A percentile compares a stretch with the other conserved stretches of the same genome.
These are phyloP conservation scores for Thoreauomyces humboldtii DNA, from an alignment of 192 early-diverging fungal species.

Conservation along the genomic window DNA sequence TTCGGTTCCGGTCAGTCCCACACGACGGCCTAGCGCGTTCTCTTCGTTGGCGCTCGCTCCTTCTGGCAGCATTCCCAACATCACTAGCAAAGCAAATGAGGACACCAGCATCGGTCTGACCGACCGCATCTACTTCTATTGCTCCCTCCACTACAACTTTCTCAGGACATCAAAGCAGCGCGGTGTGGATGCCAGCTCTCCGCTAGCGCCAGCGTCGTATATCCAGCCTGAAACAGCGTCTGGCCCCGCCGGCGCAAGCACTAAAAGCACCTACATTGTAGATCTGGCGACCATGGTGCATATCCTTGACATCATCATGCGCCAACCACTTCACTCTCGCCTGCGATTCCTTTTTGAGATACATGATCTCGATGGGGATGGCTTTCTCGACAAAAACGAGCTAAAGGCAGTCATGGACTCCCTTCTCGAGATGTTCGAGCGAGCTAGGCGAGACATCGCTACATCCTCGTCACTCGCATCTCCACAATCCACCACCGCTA, in stretches of 20 bases:
- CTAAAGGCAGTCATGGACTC: slow-evolving; percentile 57
- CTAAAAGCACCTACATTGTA: slow-evolving; percentile 35
- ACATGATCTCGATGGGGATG: slow-evolving; percentile 58
- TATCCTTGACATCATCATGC: slow-evolving; percentile 56
- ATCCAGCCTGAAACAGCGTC: background rate
- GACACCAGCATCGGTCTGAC: slow-evolving; percentile 40
- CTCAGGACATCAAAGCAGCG: slow-evolving; percentile 29
- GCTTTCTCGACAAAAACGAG: slow-evolving; percentile 49
- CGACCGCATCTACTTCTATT: slow-evolving; percentile 58
- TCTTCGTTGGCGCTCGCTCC: background rate
- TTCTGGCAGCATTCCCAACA: slow-evolving; percentile 7
- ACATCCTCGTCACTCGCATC: background rate
- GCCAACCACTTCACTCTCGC: slow-evolving; percentile 51
- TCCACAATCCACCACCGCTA: background rate
- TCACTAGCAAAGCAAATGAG: slow-evolving; percentile 18
- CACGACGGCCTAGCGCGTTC: background rate
- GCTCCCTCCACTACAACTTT: slow-evolving; percentile 52
- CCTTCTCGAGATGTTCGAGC: slow-evolving; percentile 58
- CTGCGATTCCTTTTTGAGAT: slow-evolving; percentile 58
- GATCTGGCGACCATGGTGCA: slow-evolving; percentile 59
- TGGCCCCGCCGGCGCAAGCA: background rate
- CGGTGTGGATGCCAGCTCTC: slow-evolving; percentile 6
- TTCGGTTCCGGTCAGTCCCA: too few relatives aligned
- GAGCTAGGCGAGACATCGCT: slow-evolving; percentile 3
- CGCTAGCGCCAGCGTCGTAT: slow-evolving; percentile 15